These are phyloP conservation scores for Ensete glaucum DNA, from an alignment of 176 grass and related monocot species.

Conservation along the genomic window DNA sequence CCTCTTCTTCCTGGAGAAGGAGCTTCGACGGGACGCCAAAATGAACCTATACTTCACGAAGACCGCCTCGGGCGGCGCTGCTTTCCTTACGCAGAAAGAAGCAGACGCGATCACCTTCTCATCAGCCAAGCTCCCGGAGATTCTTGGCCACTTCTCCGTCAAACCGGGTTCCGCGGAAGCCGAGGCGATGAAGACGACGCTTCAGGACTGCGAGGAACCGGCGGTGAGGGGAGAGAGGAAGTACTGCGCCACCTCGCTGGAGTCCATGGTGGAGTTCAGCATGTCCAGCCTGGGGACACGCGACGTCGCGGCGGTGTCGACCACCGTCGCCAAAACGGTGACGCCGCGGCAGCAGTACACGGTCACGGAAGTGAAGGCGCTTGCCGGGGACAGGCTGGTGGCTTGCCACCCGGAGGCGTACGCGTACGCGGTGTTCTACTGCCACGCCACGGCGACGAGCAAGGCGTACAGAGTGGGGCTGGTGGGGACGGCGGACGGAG, in stretches of 20 bases:
- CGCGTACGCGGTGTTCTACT: slow-evolving; percentile 32
- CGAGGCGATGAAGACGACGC: slow-evolving; percentile 8
- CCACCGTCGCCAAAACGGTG: background rate
- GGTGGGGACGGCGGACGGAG: slow-evolving; percentile 12
- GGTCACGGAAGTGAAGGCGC: background rate
- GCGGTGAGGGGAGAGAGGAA: slow-evolving; percentile 14
- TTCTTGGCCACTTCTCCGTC: background rate
- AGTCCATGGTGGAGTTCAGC: slow-evolving; percentile 22
- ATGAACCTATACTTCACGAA: slow-evolving; percentile 15
- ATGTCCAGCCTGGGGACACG: slow-evolving; percentile 22
- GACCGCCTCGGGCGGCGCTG: slow-evolving; percentile 21
- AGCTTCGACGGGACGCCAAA: slow-evolving; percentile 4
- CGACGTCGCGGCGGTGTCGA: slow-evolving; percentile 12
- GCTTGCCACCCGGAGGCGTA: slow-evolving; percentile 33
- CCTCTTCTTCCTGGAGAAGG: slow-evolving; percentile 9
- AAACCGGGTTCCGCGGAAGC: background rate
- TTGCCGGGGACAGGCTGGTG: slow-evolving; percentile 2
- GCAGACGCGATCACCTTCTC: slow-evolving; percentile 1
- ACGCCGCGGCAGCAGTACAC: slow-evolving; percentile 10
- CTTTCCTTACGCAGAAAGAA: background rate
- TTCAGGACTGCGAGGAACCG: slow-evolving; percentile 18
- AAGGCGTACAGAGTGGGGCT: slow-evolving; percentile 21
- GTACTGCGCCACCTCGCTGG: slow-evolving; percentile 11
- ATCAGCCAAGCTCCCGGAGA: background rate
- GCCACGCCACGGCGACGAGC: slow-evolving; percentile 27